These are phyloP conservation scores for Mortierella sp. DNA, from an alignment of 371 early-diverging fungal species.

Conservation along the genomic window DNA sequence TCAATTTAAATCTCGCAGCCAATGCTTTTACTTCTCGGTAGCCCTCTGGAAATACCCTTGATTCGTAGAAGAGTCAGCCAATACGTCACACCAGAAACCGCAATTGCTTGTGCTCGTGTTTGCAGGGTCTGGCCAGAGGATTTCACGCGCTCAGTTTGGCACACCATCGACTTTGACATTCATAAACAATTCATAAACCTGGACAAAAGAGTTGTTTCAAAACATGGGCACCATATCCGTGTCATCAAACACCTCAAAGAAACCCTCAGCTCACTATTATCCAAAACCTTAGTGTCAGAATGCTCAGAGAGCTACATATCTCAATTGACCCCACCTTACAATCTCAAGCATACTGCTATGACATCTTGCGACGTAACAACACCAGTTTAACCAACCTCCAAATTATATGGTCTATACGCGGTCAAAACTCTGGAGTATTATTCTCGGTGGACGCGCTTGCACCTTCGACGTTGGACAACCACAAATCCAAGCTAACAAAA, in stretches of 20 bases:
- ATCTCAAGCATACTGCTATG: neutral
- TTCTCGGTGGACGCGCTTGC: no score
- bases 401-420: neutral
- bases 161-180: slow-evolving; percentile 19
- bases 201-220: neutral
- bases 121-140: slow-evolving; percentile 3
- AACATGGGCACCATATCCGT: neutral
- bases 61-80: neutral
- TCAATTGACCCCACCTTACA: no score
- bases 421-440: neutral
- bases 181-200: neutral
- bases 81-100: neutral
- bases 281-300: neutral
- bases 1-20: no score
- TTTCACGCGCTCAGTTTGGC: slow-evolving; percentile 13
- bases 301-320: no score
- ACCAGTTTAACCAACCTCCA: neutral
- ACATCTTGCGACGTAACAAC: slow-evolving; percentile 8
- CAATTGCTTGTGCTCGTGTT: slow-evolving; percentile 3
- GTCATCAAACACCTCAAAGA: slow-evolving; percentile 3
- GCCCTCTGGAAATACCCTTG: slow-evolving; percentile 5
- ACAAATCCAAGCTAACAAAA: neutral
- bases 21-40: neutral
- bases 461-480: no score
- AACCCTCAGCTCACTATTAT: neutral